Base-by-base conservation (phyloP, 768 basidiomycete genomes). In the Trametes villosa region DNA sequence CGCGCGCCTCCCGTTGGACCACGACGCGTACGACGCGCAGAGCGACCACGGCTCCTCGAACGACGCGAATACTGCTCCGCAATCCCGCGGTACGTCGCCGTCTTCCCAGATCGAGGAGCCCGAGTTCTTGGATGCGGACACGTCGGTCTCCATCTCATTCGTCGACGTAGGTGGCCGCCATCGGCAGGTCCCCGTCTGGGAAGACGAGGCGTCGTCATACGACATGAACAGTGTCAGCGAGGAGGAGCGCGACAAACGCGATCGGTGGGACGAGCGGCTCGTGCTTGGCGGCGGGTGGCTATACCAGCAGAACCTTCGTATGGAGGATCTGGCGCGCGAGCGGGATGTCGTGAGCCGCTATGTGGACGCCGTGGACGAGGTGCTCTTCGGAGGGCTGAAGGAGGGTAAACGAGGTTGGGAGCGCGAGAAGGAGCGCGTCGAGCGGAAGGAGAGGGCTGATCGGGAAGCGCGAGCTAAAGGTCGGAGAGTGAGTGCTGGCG, bases 281-380 rank as follows among this genome's bases (percentile, higher is more conserved):
- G 86, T 92, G 0, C 78, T 94, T 13, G 89, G 89, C 26, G 87
- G 87, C 29, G 92, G 92, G 6, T 94, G 92, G 91, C 68, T 94
- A 54, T 94, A 94, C 70, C 80, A 75, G 57, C 88, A 87, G 67
- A 87, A 91, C 66, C 67, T 92, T 55, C 73, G 67, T 17, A 73
- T 88, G 31, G 74, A 71, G 20, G 79, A 86, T 30, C 72, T 94
- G 57, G 70, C 38, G 64, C 83, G 79, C 70, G 91, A 93, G 71
- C 76, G 82, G 64, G 72, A 71, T 1, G 80, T 83, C 5, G 82
- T 94, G 3, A 71, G 73, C 36, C 70, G 75, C 48, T 95, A 94
- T 71, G 69, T 93, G 59, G 85, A 91, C 62, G 79, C 86, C n/a
- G 92, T 93, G 3, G 92, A 94, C 66, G 84, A 87, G 59, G 87